Base-by-base conservation (phyloP, 2,329 filamentous ascomycete genomes). In the Curvularia eragrostidis region DNA sequence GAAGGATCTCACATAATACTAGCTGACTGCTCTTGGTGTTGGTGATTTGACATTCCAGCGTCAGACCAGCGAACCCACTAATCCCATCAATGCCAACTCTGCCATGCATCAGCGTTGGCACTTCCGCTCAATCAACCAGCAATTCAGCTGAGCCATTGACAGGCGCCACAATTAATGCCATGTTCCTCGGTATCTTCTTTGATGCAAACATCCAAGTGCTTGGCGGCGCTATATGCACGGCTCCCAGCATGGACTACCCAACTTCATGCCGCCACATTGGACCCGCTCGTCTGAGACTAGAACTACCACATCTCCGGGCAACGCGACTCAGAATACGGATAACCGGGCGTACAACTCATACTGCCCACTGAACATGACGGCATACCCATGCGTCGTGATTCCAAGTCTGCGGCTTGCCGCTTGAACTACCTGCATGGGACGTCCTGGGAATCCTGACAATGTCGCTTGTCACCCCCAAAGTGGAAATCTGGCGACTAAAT, bases 131-230 rank as follows among this genome's bases (percentile, higher is more conserved):
- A 44, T 51, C 34, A 49, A 30, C 32, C 15, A 46, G 41, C 50
- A 36, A 36, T 52, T 18, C 12, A 23, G 59, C 55, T 50, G 52
- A 43, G 57, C 44, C 44, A 54, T 49, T 68, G 53, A 64, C 61
- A 64, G 51, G 44, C 49, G 63, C 61, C 57, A 59, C 34, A 28
- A 49, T 38, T n/a, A 49, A 64, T 64, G 59, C 44, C 49, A 54
- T 49, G 53, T 21, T 54, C 55, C 56, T 41, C 48, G 41, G 58
- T 47, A 46, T 46, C 7, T 54, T 32, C 52, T 65, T 34, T 64
- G 58, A 56, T 32, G 63, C 63, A 70, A 71, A 68, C 63, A 65
- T 52, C 56, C 24, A 62, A 49, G 13, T 15, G 26, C 69, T 73
- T 71, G 67, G 67, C 65, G 26, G 58, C 58, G 59, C 48, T 57